Conservation (phyloP, 2,329 filamentous ascomycete genomes). For the Cadophora sp. region DNA sequence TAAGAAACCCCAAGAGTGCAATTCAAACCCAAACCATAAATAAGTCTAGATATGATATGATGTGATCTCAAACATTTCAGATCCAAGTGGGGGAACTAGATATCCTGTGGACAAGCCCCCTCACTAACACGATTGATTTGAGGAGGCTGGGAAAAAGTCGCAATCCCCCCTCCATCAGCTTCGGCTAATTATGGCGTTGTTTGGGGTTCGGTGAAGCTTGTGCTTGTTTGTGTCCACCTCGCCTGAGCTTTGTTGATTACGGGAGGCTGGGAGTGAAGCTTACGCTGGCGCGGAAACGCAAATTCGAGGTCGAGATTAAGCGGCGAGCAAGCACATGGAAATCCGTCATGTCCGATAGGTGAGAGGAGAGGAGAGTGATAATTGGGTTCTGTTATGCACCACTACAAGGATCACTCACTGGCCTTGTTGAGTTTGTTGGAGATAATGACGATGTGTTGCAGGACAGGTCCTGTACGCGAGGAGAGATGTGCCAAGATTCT, state of each 20-base stretch:
- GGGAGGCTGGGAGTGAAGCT: slow-evolving; percentile 1
- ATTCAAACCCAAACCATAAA: not conserved
- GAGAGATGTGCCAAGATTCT: not conserved
- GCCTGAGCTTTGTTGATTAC: not conserved
- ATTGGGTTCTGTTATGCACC: slow-evolving; percentile 7
- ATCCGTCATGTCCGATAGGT: slow-evolving; percentile 5
- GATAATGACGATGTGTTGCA: slow-evolving; percentile 2
- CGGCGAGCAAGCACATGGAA: slow-evolving; percentile 4
- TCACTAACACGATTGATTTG: slow-evolving; percentile 12
- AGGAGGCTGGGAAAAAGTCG: slow-evolving; percentile 12
- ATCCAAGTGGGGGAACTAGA: slow-evolving; percentile 4
- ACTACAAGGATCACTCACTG: not conserved
- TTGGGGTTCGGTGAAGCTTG: slow-evolving; percentile 6
- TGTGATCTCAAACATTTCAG: not conserved
- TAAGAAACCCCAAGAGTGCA: not conserved
- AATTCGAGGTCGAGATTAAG: not conserved
- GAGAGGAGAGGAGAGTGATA: not conserved
- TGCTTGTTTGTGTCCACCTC: not conserved
- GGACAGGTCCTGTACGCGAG: not conserved
- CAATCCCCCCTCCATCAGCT: not conserved
- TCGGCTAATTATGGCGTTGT: too few relatives aligned
- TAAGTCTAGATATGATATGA: not conserved
- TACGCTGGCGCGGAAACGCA: not conserved
- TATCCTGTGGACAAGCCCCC: slow-evolving; percentile 1
- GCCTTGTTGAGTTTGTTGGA: not conserved